Evolutionary conservation across 179 eudicot genomes (phyloP).

Genomic region (Silene coronaria): DNA sequence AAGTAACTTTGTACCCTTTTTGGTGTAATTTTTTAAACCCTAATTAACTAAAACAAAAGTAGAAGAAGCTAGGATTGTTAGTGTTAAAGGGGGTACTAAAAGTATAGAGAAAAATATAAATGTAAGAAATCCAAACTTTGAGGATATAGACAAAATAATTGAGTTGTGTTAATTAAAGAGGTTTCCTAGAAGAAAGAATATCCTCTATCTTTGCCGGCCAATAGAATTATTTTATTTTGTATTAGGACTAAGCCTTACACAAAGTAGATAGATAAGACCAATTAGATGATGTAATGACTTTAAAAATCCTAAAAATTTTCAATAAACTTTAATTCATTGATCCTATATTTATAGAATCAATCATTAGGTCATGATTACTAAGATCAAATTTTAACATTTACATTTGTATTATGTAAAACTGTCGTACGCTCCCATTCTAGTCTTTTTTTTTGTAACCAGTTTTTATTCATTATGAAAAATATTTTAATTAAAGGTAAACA

Average conservation of each 20-base stretch:
- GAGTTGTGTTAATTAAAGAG: slow-evolving; percentile 15
- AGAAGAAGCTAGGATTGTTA: slow-evolving; percentile 10
- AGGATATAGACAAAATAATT: slow-evolving; percentile 25
- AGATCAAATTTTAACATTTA: not conserved
- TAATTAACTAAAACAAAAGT: slow-evolving; percentile 14
- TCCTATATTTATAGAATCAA: not conserved
- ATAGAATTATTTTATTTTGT: not conserved
- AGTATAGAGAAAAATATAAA: slow-evolving; percentile 6
- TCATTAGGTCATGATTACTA: not conserved
- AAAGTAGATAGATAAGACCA: not conserved
- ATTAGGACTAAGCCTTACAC: not conserved
- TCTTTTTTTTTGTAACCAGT: too few species aligned
- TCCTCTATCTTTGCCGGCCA: not conserved
- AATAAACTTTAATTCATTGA: not conserved
- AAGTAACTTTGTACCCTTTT: not conserved
- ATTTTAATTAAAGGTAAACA: too few species aligned
- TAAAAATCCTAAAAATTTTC: not conserved
- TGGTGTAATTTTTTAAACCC: slow-evolving; percentile 22
- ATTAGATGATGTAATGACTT: too few species aligned
- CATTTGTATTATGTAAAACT: not conserved
- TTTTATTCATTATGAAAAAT: too few species aligned
- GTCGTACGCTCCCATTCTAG: too few species aligned
- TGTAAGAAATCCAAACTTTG: slow-evolving; percentile 15
- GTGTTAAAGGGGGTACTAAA: slow-evolving; percentile 22
- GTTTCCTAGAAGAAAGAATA: not conserved